phyloP scores from a whole-genome alignment of 257 asterid species.

The Verbena officinalis region DNA sequence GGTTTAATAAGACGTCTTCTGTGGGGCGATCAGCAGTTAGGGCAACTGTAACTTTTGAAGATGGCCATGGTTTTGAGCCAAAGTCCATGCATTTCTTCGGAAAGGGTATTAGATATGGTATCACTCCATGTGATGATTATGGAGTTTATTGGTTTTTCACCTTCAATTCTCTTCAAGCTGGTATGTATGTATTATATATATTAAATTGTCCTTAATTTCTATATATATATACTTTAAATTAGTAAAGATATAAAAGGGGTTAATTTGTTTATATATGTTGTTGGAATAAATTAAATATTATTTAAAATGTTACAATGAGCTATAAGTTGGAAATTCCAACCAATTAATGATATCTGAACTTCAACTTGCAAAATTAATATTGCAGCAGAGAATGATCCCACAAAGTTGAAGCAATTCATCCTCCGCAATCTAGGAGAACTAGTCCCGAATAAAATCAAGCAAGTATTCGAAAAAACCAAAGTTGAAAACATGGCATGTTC shows the following conservation, averaged over 20 bases:
- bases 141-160: conserved; percentile 50
- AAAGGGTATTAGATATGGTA: conserved; percentile 45
- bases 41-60: conserved; percentile 32
- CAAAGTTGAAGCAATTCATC: conserved; percentile 38
- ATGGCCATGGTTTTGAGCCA: conserved; percentile 46
- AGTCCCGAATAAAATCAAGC: conserved; percentile 24
- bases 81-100: conserved; percentile 41
- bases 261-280: no score
- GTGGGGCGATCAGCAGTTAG: conserved; percentile 42
- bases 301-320: no score
- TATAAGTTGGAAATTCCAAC: no score
- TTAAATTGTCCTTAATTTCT: no score
- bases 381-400: conserved; percentile 41
- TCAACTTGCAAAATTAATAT: no score
- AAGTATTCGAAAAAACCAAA: conserved; percentile 33
- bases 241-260: no score
- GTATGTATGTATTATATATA: no score
- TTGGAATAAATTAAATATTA: no score
- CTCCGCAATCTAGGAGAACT: conserved; percentile 37
- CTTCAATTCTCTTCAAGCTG: conserved; percentile 35
- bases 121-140: conserved; percentile 42
- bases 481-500: conserved; percentile 30
- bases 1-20: conserved; percentile 38
- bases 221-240: no score
- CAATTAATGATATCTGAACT: no score